These are phyloP conservation scores for Phaffia australis DNA, from an alignment of 768 basidiomycete species.

Conservation along the genomic window DNA sequence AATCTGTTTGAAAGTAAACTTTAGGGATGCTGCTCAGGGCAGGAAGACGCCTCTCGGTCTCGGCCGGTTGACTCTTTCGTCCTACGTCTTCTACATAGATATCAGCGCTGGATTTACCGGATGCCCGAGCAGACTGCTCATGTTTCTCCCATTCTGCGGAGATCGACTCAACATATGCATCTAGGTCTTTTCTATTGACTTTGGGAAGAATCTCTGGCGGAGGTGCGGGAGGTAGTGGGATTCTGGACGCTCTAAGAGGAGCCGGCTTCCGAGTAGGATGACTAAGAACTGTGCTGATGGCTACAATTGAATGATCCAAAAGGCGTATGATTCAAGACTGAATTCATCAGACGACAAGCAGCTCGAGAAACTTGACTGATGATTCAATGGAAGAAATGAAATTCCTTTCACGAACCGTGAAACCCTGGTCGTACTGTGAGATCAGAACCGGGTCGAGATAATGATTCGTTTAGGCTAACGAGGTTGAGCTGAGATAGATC, in stretches of 20 bases:
- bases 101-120: conserved; percentile 13
- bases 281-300: conserved; percentile 86
- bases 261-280: conserved; percentile 74
- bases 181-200: conserved; percentile 71
- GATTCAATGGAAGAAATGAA: background rate
- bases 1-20: conserved; percentile 65
- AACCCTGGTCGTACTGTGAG: conserved; percentile 10
- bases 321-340: background rate
- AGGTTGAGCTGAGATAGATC: conserved; percentile 26
- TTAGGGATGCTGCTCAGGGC: conserved; percentile 63
- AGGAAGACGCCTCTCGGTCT: conserved; percentile 45
- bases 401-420: conserved; percentile 10
- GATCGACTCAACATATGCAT: conserved; percentile 63
- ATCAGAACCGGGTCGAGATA: background rate
- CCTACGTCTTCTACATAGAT: background rate
- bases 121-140: conserved; percentile 33
- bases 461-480: conserved; percentile 14
- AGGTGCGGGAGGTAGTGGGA: conserved; percentile 52
- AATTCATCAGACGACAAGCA: background rate
- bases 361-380: background rate
- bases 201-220: conserved; percentile 44
- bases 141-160: conserved; percentile 68
- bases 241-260: conserved; percentile 72
- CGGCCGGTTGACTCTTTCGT: background rate
- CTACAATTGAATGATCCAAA: conserved; percentile 41